Evolutionary conservation across 495 filamentous ascomycete genomes (phyloP), one percentile per base, ranked within the genome.

Genomic region (Xylaria sp.): DNA sequence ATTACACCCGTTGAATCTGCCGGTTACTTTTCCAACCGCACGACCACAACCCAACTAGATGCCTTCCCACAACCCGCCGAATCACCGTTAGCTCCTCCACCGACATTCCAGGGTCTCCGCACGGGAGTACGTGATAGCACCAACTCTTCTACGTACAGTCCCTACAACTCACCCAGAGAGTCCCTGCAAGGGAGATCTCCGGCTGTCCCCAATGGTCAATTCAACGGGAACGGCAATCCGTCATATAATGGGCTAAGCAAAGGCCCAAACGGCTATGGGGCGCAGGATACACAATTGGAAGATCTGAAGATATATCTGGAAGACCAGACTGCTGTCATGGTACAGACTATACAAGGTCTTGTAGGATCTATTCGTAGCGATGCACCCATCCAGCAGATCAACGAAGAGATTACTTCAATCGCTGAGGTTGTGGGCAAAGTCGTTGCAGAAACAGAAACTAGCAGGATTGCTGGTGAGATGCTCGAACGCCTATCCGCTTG

Each of bases 231-330:
- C 48, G 63, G 53, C 14, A 69, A 70, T 48, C 68, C 74, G 68
- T 69, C 76, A 0, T 81, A 79, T 66, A 71, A 78, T 74, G 80
- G 76, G 7, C 57, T 76, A 26, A 83, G 76, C 69, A 85, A 81
- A 70, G 77, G 68, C 62, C 73, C 78, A 26, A 80, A 79, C 62
- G 72, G 77, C 31, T 71, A 74, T 53, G 71, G 69, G 59, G 74
- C 76, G 29, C 81, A 81, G 62, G 79, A 84, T 63, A 75, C 69
- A 69, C 90, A 91, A 65, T 83, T 92, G 61, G 91, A 93, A 76
- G 93, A 95, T 72, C 84, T 95, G 48, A 93, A 82, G 68, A 88
- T 92, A 71, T 95, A 94, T 78, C 89, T 97, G 52, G 93, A 97
- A 73, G 92, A 93, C 72, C 93, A 95, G 80, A 94, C 92, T 15